Evolutionary conservation across 2,329 filamentous ascomycete genomes (phyloP), one percentile per base, ranked within the genome.

Genomic region (Nigrospora sphaerica): DNA sequence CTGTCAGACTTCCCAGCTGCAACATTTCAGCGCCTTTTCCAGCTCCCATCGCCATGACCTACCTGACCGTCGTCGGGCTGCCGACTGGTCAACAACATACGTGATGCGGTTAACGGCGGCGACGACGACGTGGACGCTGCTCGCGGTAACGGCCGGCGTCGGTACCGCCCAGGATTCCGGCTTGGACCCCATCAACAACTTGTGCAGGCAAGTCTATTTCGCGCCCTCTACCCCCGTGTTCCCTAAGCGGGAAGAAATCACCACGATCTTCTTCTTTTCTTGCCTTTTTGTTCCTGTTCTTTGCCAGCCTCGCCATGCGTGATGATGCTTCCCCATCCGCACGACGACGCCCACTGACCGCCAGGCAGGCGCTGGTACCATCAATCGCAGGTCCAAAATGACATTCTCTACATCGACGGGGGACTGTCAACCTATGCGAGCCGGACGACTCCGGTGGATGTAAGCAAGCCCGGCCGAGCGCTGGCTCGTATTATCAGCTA

Each of bases 381-480:
- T 37, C 47, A 49, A 19, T 46, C 39, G 10, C 47, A 49, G 19
- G 37, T 49, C 23, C 46, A 45, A 34, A 43, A 46, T 23, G 47
- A 32, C 18, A 14, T 49, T 4, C 35, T 49, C 6, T 49, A 43
- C 44, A 49, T 49, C n/a, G 47, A 49, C 33, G 47, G 44, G 6
- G 47, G 47, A 2, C 34, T 46, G n/a, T 32, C 37, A 10, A 19
- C 47, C 16, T 49, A 44, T 18, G 39, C 44, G 3, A 35, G 46
- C 19, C 38, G 44, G 18, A 35, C 31, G 19, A 43, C 34, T 4
- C 45, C 13, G 13, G 34, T 33, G 16, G 19, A 34, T 40, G 19
- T 33, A 34, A 14, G 36, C 17, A 38, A 11, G 12, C 17, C 13
- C 36, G 11, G 13, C 19, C 0, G 3, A n/a, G 14, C 14, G 9